phyloP scores from a whole-genome alignment of 2,329 filamentous ascomycete genomes.

The Bipolaris victoriae region DNA sequence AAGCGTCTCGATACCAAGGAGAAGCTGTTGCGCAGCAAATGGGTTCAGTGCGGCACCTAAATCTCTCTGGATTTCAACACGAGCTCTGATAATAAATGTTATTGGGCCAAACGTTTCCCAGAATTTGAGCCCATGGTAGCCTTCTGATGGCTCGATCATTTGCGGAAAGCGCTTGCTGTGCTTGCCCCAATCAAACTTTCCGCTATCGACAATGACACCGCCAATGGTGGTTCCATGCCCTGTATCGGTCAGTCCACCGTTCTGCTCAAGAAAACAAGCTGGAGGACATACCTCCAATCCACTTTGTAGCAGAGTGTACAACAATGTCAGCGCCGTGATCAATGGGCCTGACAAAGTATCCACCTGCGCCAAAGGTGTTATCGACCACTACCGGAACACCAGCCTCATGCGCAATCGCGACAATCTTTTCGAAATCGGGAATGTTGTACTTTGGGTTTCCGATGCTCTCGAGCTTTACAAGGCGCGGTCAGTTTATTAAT shows the following conservation, averaged over 20 bases:
- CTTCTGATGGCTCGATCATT: slow-evolving; percentile 84
- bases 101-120: slow-evolving; percentile 88
- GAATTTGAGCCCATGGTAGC: slow-evolving; percentile 93
- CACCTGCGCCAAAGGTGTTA: slow-evolving; percentile 94
- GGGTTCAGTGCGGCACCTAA: slow-evolving; percentile 83
- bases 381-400: slow-evolving; percentile 69
- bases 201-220: slow-evolving; percentile 83
- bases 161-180: slow-evolving; percentile 86
- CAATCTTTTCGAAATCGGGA: slow-evolving; percentile 87
- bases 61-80: slow-evolving; percentile 90
- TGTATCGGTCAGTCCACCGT: neutral
- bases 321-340: slow-evolving; percentile 92
- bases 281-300: slow-evolving; percentile 74
- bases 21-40: slow-evolving; percentile 89
- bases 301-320: slow-evolving; percentile 93
- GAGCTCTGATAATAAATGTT: slow-evolving; percentile 81
- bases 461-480: slow-evolving; percentile 70
- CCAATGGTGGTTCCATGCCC: slow-evolving; percentile 86
- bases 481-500: no score
- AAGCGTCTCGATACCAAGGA: slow-evolving; percentile 88
- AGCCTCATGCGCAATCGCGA: slow-evolving; percentile 74
- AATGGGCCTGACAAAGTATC: slow-evolving; percentile 85
- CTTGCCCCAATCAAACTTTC: slow-evolving; percentile 93
- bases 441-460: slow-evolving; percentile 94
- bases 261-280: neutral